Conservation (phyloP, 2,329 filamentous ascomycete species). For the Venturia asperata region DNA sequence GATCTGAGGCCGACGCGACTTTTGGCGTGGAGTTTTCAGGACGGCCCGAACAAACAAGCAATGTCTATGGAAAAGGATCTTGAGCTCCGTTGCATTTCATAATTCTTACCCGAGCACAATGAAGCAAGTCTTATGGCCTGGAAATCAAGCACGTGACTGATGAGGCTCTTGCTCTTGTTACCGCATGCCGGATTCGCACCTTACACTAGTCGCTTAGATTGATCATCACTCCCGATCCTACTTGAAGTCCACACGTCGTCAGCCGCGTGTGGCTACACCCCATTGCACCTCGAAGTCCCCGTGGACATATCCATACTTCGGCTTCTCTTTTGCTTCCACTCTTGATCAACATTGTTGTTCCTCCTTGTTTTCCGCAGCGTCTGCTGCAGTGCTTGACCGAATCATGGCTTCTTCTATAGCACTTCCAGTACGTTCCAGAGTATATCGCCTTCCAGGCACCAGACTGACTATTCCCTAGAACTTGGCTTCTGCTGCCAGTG, state of each 20-base stretch:
- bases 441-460: background rate
- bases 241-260: background rate
- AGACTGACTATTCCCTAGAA: slow-evolving; percentile 32
- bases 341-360: background rate
- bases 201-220: background rate
- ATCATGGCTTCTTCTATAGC: slow-evolving; percentile 7
- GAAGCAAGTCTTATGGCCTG: no score
- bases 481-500: slow-evolving; percentile 33
- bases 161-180: background rate
- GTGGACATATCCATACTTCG: background rate
- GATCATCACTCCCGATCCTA: background rate
- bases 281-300: background rate
- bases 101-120: no score
- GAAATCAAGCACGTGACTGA: background rate
- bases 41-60: no score
- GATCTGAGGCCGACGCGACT: no score
- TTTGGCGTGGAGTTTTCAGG: no score
- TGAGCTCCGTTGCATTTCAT: no score
- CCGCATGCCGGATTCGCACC: background rate
- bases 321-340: background rate
- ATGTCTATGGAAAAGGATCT: no score
- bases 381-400: background rate
- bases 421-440: slow-evolving; percentile 4
- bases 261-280: background rate
- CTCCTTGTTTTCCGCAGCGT: background rate